phyloP scores from a whole-genome alignment of 305 asterid species.

The Caryopteris hybrid region DNA sequence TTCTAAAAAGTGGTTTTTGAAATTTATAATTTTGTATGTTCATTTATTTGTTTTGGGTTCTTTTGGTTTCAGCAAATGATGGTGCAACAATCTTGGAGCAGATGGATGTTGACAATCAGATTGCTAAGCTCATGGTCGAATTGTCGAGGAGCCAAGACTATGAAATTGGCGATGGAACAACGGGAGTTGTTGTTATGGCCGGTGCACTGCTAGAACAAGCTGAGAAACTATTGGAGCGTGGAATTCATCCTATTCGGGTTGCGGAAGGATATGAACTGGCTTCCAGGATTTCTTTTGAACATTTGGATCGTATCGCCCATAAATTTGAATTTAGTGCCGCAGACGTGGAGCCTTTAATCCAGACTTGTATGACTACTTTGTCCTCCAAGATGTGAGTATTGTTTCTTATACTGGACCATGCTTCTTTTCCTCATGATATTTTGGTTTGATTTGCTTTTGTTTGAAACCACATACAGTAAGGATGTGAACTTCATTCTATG shows the following conservation, averaged over 20 bases:
- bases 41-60: too few relatives aligned
- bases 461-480: background rate
- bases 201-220: slow-evolving; percentile 92
- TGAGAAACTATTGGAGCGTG: slow-evolving; percentile 82
- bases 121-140: slow-evolving; percentile 94
- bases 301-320: slow-evolving; percentile 69
- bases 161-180: slow-evolving; percentile 96
- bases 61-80: slow-evolving; percentile 96
- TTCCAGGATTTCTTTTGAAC: slow-evolving; percentile 79
- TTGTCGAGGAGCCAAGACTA: slow-evolving; percentile 88
- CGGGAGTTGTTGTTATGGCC: slow-evolving; percentile 97
- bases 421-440: background rate
- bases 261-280: slow-evolving; percentile 97
- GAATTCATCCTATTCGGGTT: slow-evolving; percentile 86
- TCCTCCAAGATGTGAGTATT: slow-evolving; percentile 92
- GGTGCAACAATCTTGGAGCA: slow-evolving; percentile 95
- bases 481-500: background rate
- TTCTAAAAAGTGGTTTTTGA: too few relatives aligned
- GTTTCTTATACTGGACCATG: background rate
- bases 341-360: slow-evolving; percentile 60
- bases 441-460: background rate
- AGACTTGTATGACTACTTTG: slow-evolving; percentile 89
- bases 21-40: too few relatives aligned
- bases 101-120: slow-evolving; percentile 95
- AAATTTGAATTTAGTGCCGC: slow-evolving; percentile 57